phyloP scores from a whole-genome alignment of 2,329 filamentous ascomycete species.

The Fusarium palustre region DNA sequence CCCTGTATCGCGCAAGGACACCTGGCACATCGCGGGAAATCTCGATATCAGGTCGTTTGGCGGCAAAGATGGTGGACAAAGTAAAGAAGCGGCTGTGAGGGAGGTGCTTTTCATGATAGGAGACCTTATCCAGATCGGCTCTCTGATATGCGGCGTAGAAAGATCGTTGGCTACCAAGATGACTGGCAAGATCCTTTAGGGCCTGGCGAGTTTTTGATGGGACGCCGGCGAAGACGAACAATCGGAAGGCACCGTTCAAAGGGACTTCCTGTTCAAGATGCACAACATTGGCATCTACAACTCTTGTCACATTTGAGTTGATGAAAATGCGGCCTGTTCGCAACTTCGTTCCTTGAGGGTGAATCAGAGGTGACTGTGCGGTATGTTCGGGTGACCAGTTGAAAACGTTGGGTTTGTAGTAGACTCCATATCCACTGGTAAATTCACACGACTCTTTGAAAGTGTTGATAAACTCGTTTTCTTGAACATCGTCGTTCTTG shows the following conservation, averaged over 20 bases:
- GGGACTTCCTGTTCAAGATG: slow-evolving; percentile 92
- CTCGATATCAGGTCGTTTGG: slow-evolving; percentile 75
- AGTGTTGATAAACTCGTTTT: slow-evolving; percentile 86
- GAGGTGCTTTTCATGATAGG: slow-evolving; percentile 84
- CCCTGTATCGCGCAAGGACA: slow-evolving; percentile 78
- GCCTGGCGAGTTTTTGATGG: slow-evolving; percentile 70
- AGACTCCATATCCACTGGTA: slow-evolving; percentile 91
- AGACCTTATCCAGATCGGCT: slow-evolving; percentile 70
- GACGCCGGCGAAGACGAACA: slow-evolving; percentile 86
- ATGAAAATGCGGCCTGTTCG: slow-evolving; percentile 80
- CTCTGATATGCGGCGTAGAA: slow-evolving; percentile 78
- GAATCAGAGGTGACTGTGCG: slow-evolving; percentile 76
- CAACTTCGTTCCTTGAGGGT: slow-evolving; percentile 73
- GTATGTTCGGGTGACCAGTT: slow-evolving; percentile 84
- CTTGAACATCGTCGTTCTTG: slow-evolving; percentile 55
- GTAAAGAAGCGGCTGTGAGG: slow-evolving; percentile 88
- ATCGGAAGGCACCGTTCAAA: slow-evolving; percentile 86
- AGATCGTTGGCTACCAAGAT: slow-evolving; percentile 73
- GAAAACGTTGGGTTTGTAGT: slow-evolving; percentile 82
- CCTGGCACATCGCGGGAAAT: slow-evolving; percentile 77
- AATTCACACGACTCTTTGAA: slow-evolving; percentile 95
- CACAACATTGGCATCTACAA: slow-evolving; percentile 89
- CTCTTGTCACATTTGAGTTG: slow-evolving; percentile 84
- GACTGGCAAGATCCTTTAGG: slow-evolving; percentile 75
- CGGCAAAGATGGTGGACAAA: slow-evolving; percentile 79